A percentile compares a stretch with the other conserved stretches of the same genome.
Conservation (phyloP, 495 filamentous ascomycete species). For the Melanomma pulvis-pyrius region DNA sequence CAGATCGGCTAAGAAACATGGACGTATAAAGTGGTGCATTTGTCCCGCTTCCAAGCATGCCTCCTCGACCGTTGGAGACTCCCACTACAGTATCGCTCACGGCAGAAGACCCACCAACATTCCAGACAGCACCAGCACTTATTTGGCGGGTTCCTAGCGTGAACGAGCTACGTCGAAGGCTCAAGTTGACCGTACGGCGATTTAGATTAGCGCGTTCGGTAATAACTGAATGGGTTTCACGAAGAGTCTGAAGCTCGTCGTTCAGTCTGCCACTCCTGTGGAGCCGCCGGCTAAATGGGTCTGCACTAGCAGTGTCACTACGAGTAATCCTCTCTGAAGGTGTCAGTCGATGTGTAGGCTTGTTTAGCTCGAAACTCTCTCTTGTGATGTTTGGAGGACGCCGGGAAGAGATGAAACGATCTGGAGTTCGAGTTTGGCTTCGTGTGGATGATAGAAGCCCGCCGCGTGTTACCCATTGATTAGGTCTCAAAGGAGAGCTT, state of each 20-base stretch:
- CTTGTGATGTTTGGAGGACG: slow-evolving; percentile 48
- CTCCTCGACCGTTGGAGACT: slow-evolving; percentile 63
- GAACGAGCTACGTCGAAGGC: slow-evolving; percentile 23
- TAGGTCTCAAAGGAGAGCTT: slow-evolving; percentile 31
- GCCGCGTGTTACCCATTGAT: slow-evolving; percentile 32
- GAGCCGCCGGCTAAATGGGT: slow-evolving; percentile 66
- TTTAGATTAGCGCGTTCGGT: slow-evolving; percentile 11
- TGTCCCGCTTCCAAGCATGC: slow-evolving; percentile 66
- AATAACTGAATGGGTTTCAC: slow-evolving; percentile 33
- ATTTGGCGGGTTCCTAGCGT: slow-evolving; percentile 44
- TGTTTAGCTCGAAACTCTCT: slow-evolving; percentile 67
- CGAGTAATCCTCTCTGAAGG: slow-evolving; percentile 64
- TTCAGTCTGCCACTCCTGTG: slow-evolving; percentile 34
- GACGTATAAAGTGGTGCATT: slow-evolving; percentile 76
- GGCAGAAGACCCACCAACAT: slow-evolving; percentile 68
- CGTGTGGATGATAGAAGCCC: slow-evolving; percentile 22
- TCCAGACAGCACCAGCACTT: slow-evolving; percentile 77
- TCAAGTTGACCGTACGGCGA: slow-evolving; percentile 15
- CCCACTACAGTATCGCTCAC: slow-evolving; percentile 52
- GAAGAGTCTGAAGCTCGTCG: slow-evolving; percentile 33
- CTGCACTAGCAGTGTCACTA: slow-evolving; percentile 57
- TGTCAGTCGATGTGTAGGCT: slow-evolving; percentile 62
- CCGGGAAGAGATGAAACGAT: slow-evolving; percentile 71
- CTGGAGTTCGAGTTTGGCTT: slow-evolving; percentile 47
- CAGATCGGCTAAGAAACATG: slow-evolving; percentile 61